These are phyloP conservation scores for Termitomyces eurrhizus DNA, from an alignment of 768 basidiomycete species.

Conservation along the genomic window DNA sequence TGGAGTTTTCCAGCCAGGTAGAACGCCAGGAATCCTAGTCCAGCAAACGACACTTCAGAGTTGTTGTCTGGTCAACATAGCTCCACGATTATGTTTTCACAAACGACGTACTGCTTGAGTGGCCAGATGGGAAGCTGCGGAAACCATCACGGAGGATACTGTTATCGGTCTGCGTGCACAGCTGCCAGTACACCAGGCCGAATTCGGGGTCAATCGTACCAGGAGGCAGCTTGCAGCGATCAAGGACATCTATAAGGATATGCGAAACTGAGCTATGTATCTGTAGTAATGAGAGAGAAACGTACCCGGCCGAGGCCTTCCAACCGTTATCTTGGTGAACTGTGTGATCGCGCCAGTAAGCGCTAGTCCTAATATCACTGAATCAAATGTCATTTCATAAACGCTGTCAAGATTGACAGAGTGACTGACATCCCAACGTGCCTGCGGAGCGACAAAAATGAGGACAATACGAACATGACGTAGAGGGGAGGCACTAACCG, in stretches of 20 bases:
- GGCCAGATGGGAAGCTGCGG: slow-evolving; percentile 90
- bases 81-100: not conserved
- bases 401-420: not conserved
- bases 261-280: not conserved
- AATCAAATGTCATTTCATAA: not conserved
- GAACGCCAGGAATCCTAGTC: slow-evolving; percentile 82
- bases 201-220: slow-evolving; percentile 67
- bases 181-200: slow-evolving; percentile 66
- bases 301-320: slow-evolving; percentile 82
- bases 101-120: slow-evolving; percentile 68
- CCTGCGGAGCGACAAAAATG: slow-evolving; percentile 22
- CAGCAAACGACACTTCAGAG: slow-evolving; percentile 80
- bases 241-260: slow-evolving; percentile 47
- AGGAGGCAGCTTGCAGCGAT: slow-evolving; percentile 64
- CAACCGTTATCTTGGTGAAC: slow-evolving; percentile 81
- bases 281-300: not conserved
- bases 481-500: slow-evolving; percentile 30
- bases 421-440: slow-evolving; percentile 29
- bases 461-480: not conserved
- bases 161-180: slow-evolving; percentile 73
- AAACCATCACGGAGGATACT: slow-evolving; percentile 75
- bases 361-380: slow-evolving; percentile 70
- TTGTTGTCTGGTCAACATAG: slow-evolving; percentile 2
- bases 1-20: slow-evolving; percentile 93
- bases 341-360: slow-evolving; percentile 83